These are phyloP conservation scores for Elsinoe perseae DNA, from an alignment of 2,329 filamentous ascomycete species.

Conservation along the genomic window DNA sequence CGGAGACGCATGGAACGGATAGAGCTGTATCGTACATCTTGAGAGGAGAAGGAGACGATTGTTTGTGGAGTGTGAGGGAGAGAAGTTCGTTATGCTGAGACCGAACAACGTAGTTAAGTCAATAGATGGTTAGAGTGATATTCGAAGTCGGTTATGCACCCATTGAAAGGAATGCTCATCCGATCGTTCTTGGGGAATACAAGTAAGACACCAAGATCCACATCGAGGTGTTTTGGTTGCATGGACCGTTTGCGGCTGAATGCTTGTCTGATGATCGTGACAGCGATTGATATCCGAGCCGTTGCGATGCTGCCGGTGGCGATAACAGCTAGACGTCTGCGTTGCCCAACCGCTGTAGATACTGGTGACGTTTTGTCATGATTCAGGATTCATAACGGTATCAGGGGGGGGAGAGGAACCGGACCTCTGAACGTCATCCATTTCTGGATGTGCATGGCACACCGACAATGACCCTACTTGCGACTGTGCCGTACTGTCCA, in stretches of 20 bases:
- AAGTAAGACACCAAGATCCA: background rate
- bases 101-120: too few relatives aligned
- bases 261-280: background rate
- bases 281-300: background rate
- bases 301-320: background rate
- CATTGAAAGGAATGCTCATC: background rate
- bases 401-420: background rate
- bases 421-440: background rate
- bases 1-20: background rate
- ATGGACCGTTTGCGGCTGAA: background rate
- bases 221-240: background rate
- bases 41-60: background rate
- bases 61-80: too few relatives aligned
- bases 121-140: too few relatives aligned
- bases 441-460: background rate
- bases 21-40: background rate
- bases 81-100: too few relatives aligned
- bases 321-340: background rate
- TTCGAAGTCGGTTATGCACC: background rate
- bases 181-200: background rate
- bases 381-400: conserved; percentile 4
- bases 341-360: background rate
- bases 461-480: background rate
- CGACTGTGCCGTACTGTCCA: background rate
- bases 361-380: background rate